phyloP scores from a whole-genome alignment of 352 stramenopile genomes.

The Phytophthora cactorum region DNA sequence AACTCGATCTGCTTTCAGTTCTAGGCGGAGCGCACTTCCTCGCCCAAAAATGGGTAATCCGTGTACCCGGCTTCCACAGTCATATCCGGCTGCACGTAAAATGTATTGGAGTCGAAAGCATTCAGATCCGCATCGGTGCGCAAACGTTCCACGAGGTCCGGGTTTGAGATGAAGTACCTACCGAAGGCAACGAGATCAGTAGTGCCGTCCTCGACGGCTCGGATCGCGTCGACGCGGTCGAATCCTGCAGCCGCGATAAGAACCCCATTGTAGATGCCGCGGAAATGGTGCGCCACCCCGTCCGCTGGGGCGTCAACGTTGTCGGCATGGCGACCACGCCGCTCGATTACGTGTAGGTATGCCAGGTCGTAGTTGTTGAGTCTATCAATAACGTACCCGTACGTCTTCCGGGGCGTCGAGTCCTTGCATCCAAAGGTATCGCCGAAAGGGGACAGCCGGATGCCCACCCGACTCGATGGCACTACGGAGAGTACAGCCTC shows the following conservation, averaged over 20 bases:
- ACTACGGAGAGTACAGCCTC: constrained; percentile 37
- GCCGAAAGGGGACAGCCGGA: constrained; percentile 34
- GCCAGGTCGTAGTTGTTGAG: constrained; percentile 44
- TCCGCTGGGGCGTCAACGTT: constrained; percentile 27
- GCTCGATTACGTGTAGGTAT: constrained; percentile 37
- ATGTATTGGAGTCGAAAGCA: constrained; percentile 1
- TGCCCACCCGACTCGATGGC: constrained; percentile 28
- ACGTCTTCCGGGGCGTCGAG: constrained; percentile 40
- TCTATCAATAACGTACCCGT: constrained; percentile 37
- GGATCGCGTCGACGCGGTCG: constrained; percentile 30
- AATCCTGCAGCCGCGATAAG: constrained; percentile 45
- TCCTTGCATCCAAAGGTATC: constrained; percentile 45
- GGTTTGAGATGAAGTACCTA: constrained; percentile 55
- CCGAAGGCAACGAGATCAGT: constrained; percentile 47
- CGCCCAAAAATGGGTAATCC: background rate
- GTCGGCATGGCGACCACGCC: constrained; percentile 31
- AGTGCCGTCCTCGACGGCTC: constrained; percentile 33
- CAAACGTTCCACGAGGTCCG: constrained; percentile 48
- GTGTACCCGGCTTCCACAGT: background rate
- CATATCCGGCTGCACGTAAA: constrained; percentile 2
- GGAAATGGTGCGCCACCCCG: constrained; percentile 45
- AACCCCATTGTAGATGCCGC: constrained; percentile 45
- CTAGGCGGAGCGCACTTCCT: background rate
- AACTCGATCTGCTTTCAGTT: background rate
- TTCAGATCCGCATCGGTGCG: constrained; percentile 2